phyloP scores from a whole-genome alignment of 495 filamentous ascomycete genomes.

The Podospora pseudoanserina region DNA sequence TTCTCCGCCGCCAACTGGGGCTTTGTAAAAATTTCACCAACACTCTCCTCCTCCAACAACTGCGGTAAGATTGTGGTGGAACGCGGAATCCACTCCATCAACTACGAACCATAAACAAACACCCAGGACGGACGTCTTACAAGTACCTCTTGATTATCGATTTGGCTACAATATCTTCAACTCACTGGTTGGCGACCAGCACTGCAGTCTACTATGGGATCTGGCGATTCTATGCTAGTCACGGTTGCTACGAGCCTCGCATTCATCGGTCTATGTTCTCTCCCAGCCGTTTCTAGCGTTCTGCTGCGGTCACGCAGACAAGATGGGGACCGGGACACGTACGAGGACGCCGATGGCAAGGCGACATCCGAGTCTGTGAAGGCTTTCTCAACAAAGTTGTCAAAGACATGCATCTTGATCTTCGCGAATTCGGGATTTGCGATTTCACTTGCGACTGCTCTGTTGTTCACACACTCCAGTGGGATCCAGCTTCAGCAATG shows the following conservation, averaged over 20 bases:
- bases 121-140: background rate
- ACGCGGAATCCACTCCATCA: background rate
- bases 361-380: constrained; percentile 55
- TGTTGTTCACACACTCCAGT: constrained; percentile 36
- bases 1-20: background rate
- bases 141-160: no score
- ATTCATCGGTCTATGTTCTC: constrained; percentile 35
- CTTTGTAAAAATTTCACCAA: background rate
- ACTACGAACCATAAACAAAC: background rate
- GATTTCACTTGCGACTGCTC: constrained; percentile 42
- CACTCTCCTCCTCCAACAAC: background rate
- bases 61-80: background rate
- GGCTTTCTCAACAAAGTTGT: constrained; percentile 48
- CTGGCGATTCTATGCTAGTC: constrained; percentile 30
- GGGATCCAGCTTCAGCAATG: constrained; percentile 37
- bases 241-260: constrained; percentile 35
- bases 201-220: constrained; percentile 24
- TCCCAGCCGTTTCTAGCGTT: constrained; percentile 35
- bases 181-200: background rate
- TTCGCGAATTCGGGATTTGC: constrained; percentile 44
- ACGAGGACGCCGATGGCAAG: constrained; percentile 61
- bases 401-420: constrained; percentile 45
- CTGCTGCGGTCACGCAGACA: constrained; percentile 28
- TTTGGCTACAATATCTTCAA: background rate
- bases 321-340: constrained; percentile 39